Evolutionary conservation across 805 yeast species (phyloP).

Genomic region (Saturnispora diversa): DNA sequence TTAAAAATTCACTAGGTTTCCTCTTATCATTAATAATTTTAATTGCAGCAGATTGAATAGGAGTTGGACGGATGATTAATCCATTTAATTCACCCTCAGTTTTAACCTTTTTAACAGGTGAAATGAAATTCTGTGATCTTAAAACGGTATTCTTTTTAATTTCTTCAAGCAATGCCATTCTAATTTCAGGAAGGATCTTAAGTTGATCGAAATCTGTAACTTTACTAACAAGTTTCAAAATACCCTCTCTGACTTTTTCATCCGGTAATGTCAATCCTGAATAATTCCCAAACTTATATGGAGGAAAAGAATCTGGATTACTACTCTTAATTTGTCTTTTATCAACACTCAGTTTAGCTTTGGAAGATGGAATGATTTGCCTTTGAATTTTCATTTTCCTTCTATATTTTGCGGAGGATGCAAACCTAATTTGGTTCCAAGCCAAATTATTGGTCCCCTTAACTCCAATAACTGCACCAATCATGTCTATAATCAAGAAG

Average conservation of each 20-base stretch:
- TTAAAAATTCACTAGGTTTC: constrained; percentile 32
- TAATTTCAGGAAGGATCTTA: constrained; percentile 56
- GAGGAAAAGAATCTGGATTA: constrained; percentile 18
- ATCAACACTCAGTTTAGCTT: neutral
- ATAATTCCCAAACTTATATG: constrained; percentile 40
- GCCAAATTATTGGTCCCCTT: too few relatives aligned
- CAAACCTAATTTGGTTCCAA: neutral
- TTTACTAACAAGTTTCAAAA: constrained; percentile 39
- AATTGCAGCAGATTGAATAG: constrained; percentile 75
- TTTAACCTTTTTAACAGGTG: constrained; percentile 25
- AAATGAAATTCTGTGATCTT: constrained; percentile 28
- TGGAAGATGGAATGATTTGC: constrained; percentile 13
- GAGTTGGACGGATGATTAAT: constrained; percentile 50
- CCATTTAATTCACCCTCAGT: constrained; percentile 30
- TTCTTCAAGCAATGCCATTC: constrained; percentile 50
- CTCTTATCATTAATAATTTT: constrained; percentile 42
- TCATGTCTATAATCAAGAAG: neutral
- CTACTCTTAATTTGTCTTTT: constrained; percentile 1
- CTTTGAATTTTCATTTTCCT: constrained; percentile 16
- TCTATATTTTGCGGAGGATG: constrained; percentile 1
- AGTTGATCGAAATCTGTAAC: constrained; percentile 60
- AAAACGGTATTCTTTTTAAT: constrained; percentile 41
- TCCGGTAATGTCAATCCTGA: constrained; percentile 39
- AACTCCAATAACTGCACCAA: neutral
- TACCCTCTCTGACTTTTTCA: constrained; percentile 27